A percentile compares a stretch with the other conserved stretches of the same genome.
These are phyloP conservation scores for Xylaria polymorpha DNA, from an alignment of 2,329 filamentous ascomycete species.

Conservation along the genomic window DNA sequence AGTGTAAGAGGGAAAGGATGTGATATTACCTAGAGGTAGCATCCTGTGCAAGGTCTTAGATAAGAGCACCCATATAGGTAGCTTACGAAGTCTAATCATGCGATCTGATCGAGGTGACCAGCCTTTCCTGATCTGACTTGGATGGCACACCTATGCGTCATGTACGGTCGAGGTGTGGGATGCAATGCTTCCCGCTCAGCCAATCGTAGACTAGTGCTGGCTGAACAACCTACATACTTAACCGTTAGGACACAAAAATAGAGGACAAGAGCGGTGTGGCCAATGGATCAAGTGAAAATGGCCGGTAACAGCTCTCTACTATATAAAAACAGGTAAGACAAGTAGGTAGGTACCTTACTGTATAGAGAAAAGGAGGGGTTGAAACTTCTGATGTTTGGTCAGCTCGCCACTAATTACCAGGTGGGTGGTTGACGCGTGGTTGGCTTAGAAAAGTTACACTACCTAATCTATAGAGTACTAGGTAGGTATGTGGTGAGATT, in stretches of 20 bases:
- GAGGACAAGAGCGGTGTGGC: slow-evolving; percentile 23
- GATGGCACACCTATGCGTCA: slow-evolving; percentile 27
- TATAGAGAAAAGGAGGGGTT: background rate
- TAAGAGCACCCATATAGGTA: slow-evolving; percentile 17
- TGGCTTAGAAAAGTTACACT: background rate
- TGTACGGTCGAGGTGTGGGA: slow-evolving; percentile 26
- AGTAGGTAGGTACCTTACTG: no score
- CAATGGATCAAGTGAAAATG: background rate
- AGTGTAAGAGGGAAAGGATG: background rate
- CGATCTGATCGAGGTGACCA: slow-evolving; percentile 20
- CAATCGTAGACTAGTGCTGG: slow-evolving; percentile 18
- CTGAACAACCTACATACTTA: slow-evolving; percentile 1
- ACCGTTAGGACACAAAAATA: slow-evolving; percentile 5
- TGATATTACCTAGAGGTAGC: background rate
- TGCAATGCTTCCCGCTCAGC: slow-evolving; percentile 9
- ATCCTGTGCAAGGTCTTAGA: slow-evolving; percentile 8
- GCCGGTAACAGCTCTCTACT: background rate
- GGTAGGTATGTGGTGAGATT: background rate
- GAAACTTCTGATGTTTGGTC: background rate
- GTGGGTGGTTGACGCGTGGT: background rate
- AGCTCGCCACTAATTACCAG: background rate
- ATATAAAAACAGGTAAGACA: background rate
- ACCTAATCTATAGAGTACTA: background rate
- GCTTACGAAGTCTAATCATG: slow-evolving; percentile 29
- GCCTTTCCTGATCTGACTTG: slow-evolving; percentile 33